Percentiles rank a stretch among this genome's conserved stretches.
Evolutionary conservation across 306 rosid species (phyloP).

Genomic region (Quercus bicolor): DNA sequence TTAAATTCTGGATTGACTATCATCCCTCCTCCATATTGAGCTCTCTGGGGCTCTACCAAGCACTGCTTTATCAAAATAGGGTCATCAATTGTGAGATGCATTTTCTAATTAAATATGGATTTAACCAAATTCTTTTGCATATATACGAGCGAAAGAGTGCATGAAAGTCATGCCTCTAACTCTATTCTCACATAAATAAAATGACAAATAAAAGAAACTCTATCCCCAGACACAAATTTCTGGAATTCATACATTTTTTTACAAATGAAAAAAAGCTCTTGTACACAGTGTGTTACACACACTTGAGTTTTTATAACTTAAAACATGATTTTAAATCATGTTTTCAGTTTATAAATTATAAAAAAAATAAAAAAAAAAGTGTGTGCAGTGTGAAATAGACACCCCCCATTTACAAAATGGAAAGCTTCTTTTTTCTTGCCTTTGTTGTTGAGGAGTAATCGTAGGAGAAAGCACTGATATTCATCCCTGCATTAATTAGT

Average conservation of each 20-base stretch:
- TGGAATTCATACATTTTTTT: too few species aligned
- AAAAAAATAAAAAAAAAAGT: too few species aligned
- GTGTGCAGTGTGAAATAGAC: too few species aligned
- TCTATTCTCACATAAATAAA: too few species aligned
- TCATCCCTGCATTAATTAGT: constrained; percentile 45
- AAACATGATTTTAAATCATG: too few species aligned
- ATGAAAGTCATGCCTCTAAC: neutral
- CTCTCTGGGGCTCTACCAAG: constrained; percentile 43
- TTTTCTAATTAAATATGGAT: neutral
- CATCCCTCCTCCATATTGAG: constrained; percentile 73
- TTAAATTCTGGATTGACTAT: constrained; percentile 74
- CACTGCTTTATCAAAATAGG: constrained; percentile 48
- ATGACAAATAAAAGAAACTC: too few species aligned
- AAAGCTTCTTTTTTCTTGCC: constrained; percentile 37
- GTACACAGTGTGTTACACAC: too few species aligned
- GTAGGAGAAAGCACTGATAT: constrained; percentile 41
- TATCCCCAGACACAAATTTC: too few species aligned
- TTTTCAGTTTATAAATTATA: too few species aligned
- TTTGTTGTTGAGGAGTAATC: constrained; percentile 57
- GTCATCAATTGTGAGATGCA: neutral
- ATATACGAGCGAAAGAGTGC: neutral
- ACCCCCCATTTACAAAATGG: neutral
- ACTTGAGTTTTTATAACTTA: too few species aligned
- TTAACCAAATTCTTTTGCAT: neutral
- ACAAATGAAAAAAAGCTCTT: too few species aligned